A percentile compares a stretch with the other conserved stretches of the same genome.
These are phyloP conservation scores for Hanseniaspora clermontiae DNA, from an alignment of 805 yeast genomes.

Conservation along the genomic window DNA sequence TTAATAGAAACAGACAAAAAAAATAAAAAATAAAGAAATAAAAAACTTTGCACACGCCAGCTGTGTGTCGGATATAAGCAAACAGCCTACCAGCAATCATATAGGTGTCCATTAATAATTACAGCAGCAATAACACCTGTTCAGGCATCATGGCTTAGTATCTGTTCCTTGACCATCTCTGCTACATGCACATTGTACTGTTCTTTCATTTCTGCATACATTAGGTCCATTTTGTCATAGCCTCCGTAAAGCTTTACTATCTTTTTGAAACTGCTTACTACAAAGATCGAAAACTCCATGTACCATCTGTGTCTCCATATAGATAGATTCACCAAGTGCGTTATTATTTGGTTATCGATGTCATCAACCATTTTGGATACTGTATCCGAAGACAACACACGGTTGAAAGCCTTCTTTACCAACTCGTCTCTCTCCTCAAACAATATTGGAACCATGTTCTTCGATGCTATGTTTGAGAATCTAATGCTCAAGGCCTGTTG, in stretches of 20 bases:
- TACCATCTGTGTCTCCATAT: constrained; percentile 99
- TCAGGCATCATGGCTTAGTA: background rate
- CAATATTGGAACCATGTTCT: constrained; percentile 59
- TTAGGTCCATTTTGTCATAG: constrained; percentile 47
- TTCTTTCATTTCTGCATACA: constrained; percentile 8
- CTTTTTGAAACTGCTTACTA: constrained; percentile 40
- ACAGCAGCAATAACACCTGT: background rate
- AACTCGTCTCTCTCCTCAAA: constrained; percentile 33
- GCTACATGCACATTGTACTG: background rate
- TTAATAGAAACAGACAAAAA: no score
- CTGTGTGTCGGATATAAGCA: background rate
- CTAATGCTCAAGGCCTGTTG: constrained; percentile 55
- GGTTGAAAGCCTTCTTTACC: constrained; percentile 19
- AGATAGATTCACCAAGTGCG: constrained; percentile 57
- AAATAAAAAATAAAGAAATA: no score
- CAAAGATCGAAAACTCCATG: constrained; percentile 67
- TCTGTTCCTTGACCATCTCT: background rate
- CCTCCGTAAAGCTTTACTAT: constrained; percentile 67
- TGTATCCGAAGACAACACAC: constrained; percentile 24
- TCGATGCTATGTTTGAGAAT: constrained; percentile 69
- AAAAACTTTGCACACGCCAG: no score
- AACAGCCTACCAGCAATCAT: background rate
- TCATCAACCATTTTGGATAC: constrained; percentile 25
- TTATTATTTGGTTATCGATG: constrained; percentile 48
- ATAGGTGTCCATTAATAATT: background rate